phyloP scores from a whole-genome alignment of 148 eudicot species.

The Polygonum aviculare region DNA sequence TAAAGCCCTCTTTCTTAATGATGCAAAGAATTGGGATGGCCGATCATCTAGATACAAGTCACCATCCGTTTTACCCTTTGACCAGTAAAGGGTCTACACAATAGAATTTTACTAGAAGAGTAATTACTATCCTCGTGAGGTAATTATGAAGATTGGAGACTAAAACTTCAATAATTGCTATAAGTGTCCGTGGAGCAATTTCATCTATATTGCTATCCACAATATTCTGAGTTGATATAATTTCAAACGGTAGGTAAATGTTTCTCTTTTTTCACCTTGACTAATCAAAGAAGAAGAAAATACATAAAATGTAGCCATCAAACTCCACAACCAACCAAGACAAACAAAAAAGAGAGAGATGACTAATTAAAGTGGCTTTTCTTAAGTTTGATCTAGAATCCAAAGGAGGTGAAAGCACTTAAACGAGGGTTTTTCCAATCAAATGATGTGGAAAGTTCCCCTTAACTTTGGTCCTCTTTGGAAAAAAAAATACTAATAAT shows the following conservation, averaged over 20 bases:
- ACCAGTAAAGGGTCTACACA: too few species aligned
- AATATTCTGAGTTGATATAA: neutral
- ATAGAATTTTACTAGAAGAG: neutral
- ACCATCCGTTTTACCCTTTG: too few species aligned
- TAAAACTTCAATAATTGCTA: neutral
- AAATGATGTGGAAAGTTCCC: neutral
- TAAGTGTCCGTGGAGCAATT: neutral
- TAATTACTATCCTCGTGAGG: neutral
- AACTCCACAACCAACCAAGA: slow-evolving; percentile 5
- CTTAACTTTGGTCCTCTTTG: neutral
- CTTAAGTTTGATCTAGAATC: neutral
- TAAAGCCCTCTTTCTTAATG: too few species aligned
- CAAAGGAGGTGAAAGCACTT: neutral
- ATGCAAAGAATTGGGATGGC: too few species aligned
- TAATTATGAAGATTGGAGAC: neutral
- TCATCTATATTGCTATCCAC: slow-evolving; percentile 1
- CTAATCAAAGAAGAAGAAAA: neutral
- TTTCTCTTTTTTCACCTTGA: neutral
- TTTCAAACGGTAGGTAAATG: slow-evolving; percentile 11
- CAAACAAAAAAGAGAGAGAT: neutral
- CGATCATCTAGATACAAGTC: too few species aligned
- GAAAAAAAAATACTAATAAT: neutral
- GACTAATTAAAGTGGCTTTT: neutral
- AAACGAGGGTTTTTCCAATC: neutral
- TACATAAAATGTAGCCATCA: neutral